phyloP scores from a whole-genome alignment of 495 filamentous ascomycete genomes.

The Penicillium silybi region DNA sequence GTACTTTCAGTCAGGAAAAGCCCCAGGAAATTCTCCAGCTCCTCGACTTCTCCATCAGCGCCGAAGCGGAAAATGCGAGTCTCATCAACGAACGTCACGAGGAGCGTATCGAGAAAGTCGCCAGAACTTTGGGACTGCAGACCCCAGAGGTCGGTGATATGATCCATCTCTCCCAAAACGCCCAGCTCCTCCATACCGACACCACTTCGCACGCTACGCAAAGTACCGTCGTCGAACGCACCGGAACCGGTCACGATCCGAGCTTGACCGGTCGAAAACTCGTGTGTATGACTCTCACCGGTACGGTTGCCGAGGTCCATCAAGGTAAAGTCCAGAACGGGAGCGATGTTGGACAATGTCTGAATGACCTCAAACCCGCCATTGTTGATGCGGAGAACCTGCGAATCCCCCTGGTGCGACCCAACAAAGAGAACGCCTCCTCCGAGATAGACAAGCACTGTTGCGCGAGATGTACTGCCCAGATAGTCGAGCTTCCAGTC shows the following conservation, averaged over 20 bases:
- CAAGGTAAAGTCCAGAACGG: slow-evolving; percentile 86
- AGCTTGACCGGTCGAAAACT: slow-evolving; percentile 92
- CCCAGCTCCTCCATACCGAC: slow-evolving; percentile 90
- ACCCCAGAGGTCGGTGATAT: slow-evolving; percentile 67
- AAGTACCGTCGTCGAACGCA: slow-evolving; percentile 76
- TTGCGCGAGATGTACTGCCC: slow-evolving; percentile 69
- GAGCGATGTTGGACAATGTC: slow-evolving; percentile 78
- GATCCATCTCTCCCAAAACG: slow-evolving; percentile 72
- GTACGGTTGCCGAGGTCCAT: slow-evolving; percentile 90
- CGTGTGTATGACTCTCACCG: slow-evolving; percentile 73
- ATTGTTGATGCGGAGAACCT: slow-evolving; percentile 64
- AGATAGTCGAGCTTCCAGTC: slow-evolving; percentile 65
- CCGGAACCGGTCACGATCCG: slow-evolving; percentile 91
- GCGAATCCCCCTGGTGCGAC: slow-evolving; percentile 89
- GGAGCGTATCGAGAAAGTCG: slow-evolving; percentile 60
- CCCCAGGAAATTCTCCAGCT: slow-evolving; percentile 68
- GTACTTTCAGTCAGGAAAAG: slow-evolving; percentile 68
- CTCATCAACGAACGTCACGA: slow-evolving; percentile 79
- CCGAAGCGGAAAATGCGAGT: slow-evolving; percentile 80
- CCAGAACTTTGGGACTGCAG: slow-evolving; percentile 47
- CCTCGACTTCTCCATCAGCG: slow-evolving; percentile 74
- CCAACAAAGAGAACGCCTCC: slow-evolving; percentile 75
- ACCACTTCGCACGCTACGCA: slow-evolving; percentile 86
- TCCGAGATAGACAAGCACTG: slow-evolving; percentile 73
- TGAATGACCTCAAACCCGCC: slow-evolving; percentile 64